These are phyloP conservation scores for Urochloa ruziziensis DNA, from an alignment of 176 grass and related monocot genomes.

Conservation along the genomic window DNA sequence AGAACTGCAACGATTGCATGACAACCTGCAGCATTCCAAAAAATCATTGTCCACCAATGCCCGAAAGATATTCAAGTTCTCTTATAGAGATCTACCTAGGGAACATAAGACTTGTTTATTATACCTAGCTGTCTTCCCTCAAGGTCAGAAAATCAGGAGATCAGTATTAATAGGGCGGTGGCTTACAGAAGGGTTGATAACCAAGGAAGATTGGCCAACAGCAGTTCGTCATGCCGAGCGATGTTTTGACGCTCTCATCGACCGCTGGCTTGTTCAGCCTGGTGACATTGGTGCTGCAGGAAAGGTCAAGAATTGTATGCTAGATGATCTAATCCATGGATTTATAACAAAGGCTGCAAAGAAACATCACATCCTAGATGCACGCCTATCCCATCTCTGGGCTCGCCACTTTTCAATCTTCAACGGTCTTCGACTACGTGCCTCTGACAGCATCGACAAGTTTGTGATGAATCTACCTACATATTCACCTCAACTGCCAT, in stretches of 20 bases:
- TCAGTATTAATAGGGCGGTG: neutral
- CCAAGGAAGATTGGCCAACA: neutral
- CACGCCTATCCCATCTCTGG: slow-evolving; percentile 16
- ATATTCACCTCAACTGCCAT: neutral
- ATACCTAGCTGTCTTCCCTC: neutral
- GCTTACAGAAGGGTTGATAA: neutral
- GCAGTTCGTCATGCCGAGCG: neutral
- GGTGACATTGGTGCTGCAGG: neutral
- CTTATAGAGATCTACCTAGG: neutral
- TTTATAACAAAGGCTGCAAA: neutral
- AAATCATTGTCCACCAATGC: neutral
- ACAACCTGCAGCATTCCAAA: neutral
- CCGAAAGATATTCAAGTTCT: neutral
- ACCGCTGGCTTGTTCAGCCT: neutral
- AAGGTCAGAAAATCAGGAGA: neutral
- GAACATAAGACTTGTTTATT: neutral
- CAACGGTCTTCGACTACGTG: neutral
- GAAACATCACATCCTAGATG: slow-evolving; percentile 1
- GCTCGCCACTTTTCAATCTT: slow-evolving; percentile 32
- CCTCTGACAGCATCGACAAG: neutral
- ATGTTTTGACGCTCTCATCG: neutral
- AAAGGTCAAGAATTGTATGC: neutral
- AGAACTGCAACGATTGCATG: neutral
- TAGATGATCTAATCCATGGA: neutral
- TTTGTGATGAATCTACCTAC: neutral